These are phyloP conservation scores for Moniliophthora roreri DNA, from an alignment of 1,284 basidiomycete genomes.

Conservation along the genomic window DNA sequence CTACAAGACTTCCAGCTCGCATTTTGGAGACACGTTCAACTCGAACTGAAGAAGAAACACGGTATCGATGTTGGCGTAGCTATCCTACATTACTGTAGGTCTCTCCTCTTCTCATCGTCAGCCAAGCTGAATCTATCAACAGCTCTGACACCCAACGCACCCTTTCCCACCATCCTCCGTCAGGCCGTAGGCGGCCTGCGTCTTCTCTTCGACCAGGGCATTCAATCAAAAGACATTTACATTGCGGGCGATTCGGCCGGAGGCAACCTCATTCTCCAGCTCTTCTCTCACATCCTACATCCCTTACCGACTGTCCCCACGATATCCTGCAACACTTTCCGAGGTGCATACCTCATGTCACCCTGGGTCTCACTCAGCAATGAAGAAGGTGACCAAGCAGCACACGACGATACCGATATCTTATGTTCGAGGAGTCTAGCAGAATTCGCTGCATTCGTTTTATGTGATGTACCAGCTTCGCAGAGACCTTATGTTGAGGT, in stretches of 20 bases:
- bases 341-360: slow-evolving; percentile 30
- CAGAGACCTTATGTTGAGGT: slow-evolving; percentile 23
- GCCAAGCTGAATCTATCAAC: background rate
- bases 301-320: slow-evolving; percentile 22
- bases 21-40: slow-evolving; percentile 16
- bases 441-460: slow-evolving; percentile 18
- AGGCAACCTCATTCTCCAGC: slow-evolving; percentile 31
- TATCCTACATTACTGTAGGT: slow-evolving; percentile 16
- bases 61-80: slow-evolving; percentile 15
- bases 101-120: background rate
- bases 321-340: slow-evolving; percentile 18
- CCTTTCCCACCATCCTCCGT: slow-evolving; percentile 21
- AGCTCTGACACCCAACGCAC: slow-evolving; percentile 16
- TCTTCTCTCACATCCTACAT: slow-evolving; percentile 32
- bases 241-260: slow-evolving; percentile 36
- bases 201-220: slow-evolving; percentile 17
- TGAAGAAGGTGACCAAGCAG: slow-evolving; percentile 14
- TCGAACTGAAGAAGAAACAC: slow-evolving; percentile 5
- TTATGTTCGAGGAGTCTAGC: slow-evolving; percentile 8
- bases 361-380: slow-evolving; percentile 30
- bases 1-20: slow-evolving; percentile 9
- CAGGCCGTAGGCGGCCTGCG: slow-evolving; percentile 19
- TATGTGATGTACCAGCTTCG: slow-evolving; percentile 19
- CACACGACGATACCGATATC: slow-evolving; percentile 19
- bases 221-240: slow-evolving; percentile 20